These are phyloP conservation scores for Colletotrichum plurivorum DNA, from an alignment of 2,329 filamentous ascomycete genomes.

Conservation along the genomic window DNA sequence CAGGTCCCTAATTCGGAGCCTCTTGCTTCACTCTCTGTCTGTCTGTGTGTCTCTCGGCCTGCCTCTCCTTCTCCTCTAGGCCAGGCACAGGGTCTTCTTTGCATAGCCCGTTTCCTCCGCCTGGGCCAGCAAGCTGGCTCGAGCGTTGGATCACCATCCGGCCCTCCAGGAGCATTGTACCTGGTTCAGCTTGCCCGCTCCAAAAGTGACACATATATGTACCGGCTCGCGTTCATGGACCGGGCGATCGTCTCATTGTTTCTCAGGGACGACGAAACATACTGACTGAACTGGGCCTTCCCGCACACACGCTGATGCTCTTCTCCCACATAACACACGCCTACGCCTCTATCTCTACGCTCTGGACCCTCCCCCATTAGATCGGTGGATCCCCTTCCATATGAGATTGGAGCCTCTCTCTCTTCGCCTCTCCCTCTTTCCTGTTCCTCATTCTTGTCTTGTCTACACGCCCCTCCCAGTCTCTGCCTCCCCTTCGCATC, in stretches of 20 bases:
- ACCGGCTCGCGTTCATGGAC: slow-evolving; percentile 39
- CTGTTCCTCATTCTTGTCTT: slow-evolving; percentile 26
- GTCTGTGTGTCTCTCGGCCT: too few relatives aligned
- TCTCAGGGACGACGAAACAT: slow-evolving; percentile 43
- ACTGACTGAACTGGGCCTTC: slow-evolving; percentile 36
- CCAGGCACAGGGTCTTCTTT: slow-evolving; percentile 12
- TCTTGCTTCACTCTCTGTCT: neutral
- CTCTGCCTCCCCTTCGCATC: slow-evolving; percentile 14
- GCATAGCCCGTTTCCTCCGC: slow-evolving; percentile 17
- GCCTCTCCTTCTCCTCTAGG: too few relatives aligned
- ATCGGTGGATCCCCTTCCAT: slow-evolving; percentile 28
- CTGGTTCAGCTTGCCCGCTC: slow-evolving; percentile 28
- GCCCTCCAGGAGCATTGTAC: slow-evolving; percentile 30
- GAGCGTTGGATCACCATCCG: slow-evolving; percentile 32
- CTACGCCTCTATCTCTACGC: neutral
- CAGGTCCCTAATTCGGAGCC: slow-evolving; percentile 27
- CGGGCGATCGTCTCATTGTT: slow-evolving; percentile 41
- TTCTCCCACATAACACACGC: slow-evolving; percentile 1
- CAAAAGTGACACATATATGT: slow-evolving; percentile 37
- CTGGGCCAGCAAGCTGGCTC: slow-evolving; percentile 26
- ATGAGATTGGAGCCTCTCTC: slow-evolving; percentile 40
- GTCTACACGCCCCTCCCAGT: slow-evolving; percentile 26
- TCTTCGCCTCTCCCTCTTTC: slow-evolving; percentile 29
- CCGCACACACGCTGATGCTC: slow-evolving; percentile 8
- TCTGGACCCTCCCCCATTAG: slow-evolving; percentile 14